These are phyloP conservation scores for Melaleuca quinquenervia DNA, from an alignment of 345 rosid species.

Conservation along the genomic window DNA sequence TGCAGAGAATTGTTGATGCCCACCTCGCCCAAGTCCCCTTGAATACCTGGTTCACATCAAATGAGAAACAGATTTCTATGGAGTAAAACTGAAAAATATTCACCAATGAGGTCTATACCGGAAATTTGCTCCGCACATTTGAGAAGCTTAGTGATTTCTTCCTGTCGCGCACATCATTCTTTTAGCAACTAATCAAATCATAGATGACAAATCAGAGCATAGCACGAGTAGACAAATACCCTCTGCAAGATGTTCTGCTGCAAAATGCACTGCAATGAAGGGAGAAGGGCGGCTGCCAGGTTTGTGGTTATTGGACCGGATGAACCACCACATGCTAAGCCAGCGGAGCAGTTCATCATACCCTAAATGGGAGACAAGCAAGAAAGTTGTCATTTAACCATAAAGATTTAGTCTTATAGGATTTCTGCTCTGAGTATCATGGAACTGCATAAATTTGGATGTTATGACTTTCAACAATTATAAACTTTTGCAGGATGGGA, in stretches of 20 bases:
- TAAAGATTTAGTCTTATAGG: not conserved
- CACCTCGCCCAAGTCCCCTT: not conserved
- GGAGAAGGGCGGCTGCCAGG: slow-evolving; percentile 40
- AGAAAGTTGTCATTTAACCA: not conserved
- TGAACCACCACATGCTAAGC: slow-evolving; percentile 38
- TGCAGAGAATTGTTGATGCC: not conserved
- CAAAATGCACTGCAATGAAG: slow-evolving; percentile 68
- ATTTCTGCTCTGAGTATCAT: not conserved
- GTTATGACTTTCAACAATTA: not conserved
- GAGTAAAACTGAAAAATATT: not conserved
- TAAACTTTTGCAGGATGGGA: not conserved
- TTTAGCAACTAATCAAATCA: not conserved
- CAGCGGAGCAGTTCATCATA: slow-evolving; percentile 37
- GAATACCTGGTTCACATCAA: not conserved
- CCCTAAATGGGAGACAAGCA: slow-evolving; percentile 31
- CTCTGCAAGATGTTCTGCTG: slow-evolving; percentile 75
- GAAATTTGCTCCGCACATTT: slow-evolving; percentile 66
- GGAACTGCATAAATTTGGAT: not conserved
- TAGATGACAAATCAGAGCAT: not conserved
- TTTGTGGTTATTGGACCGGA: slow-evolving; percentile 34
- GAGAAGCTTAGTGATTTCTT: slow-evolving; percentile 72
- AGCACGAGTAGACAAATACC: slow-evolving; percentile 19
- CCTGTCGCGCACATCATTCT: slow-evolving; percentile 39
- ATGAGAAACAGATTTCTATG: not conserved
- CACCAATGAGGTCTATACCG: slow-evolving; percentile 31